A percentile compares a stretch with the other conserved stretches of the same genome.
phyloP scores from a whole-genome alignment of 2,329 filamentous ascomycete species.

The Grosmannia clavigera region DNA sequence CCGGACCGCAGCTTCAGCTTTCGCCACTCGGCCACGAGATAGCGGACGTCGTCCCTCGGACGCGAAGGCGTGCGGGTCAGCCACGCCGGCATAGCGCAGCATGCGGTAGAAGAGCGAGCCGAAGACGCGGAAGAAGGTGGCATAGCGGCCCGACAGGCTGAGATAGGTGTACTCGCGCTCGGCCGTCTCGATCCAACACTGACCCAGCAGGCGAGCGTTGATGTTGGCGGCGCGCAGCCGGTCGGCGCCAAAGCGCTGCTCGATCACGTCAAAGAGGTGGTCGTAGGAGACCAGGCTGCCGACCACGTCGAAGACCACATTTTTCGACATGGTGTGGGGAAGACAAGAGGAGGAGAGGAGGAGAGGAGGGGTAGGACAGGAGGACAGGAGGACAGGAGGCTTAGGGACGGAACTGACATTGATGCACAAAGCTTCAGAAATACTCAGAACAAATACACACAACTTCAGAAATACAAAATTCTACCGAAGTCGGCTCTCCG shows the following conservation, averaged over 20 bases:
- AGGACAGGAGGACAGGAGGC: no score
- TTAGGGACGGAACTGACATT: neutral
- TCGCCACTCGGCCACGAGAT: slow-evolving; percentile 22
- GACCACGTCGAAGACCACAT: slow-evolving; percentile 34
- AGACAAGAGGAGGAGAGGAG: neutral
- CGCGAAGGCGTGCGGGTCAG: slow-evolving; percentile 24
- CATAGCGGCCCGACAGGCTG: slow-evolving; percentile 26
- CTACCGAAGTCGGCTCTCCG: no score
- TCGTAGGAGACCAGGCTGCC: slow-evolving; percentile 32
- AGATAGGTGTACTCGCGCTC: slow-evolving; percentile 36
- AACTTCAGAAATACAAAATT: no score
- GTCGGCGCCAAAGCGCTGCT: slow-evolving; percentile 22
- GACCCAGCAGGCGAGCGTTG: slow-evolving; percentile 26
- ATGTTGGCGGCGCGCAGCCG: slow-evolving; percentile 23
- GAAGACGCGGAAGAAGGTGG: slow-evolving; percentile 26
- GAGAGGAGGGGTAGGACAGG: neutral
- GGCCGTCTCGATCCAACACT: slow-evolving; percentile 29
- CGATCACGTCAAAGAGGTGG: slow-evolving; percentile 25
- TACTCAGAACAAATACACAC: no score
- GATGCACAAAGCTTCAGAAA: no score
- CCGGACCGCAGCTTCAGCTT: slow-evolving; percentile 22
- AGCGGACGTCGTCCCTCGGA: slow-evolving; percentile 27
- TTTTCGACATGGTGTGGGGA: slow-evolving; percentile 16
- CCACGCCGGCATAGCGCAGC: slow-evolving; percentile 25
- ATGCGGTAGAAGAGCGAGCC: slow-evolving; percentile 30